Base-by-base conservation (phyloP, 208 protist species). In the Porcisia hertigi region DNA sequence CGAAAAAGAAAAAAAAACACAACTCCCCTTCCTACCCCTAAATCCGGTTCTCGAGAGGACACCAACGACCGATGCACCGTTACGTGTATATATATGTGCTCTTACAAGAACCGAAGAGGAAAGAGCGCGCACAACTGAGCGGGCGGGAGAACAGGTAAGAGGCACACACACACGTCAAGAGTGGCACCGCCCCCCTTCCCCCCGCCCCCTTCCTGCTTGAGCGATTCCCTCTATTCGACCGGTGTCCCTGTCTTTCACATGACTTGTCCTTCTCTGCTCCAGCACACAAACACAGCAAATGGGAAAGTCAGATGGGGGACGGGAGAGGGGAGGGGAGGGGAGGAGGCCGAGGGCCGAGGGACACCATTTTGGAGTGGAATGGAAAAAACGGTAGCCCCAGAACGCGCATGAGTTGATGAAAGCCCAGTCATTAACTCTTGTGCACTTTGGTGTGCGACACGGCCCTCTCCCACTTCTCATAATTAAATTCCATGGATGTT, bases 1-100 rank as follows among this genome's bases (percentile, higher is more conserved):
- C 62, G 30, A 65, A 73, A 54, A 64, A 65, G 59, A 79, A 79
- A 49, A 16, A 75, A 63, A 4, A 62, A 73, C 14, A 60, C 57
- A 54, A 45, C 52, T 30, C 30, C 30, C 30, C 30, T 30, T 30
- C 30, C 30, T 30, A 30, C 30, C 30, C 30, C 30, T 30, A 30
- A 30, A 30, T 30, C 30, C 30, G 30, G 30, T 30, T 30, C 30
- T 30, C 30, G 30, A 30, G 30, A 30, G 30, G 30, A 30, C 64
- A 70, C 57, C 23, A 60, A 23, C 23, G 14, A 23, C 25, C 57
- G 20, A 23, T 12, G 14, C 57, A 23, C 4, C 57, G 7, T 60
- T 52, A 52, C 47, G 47, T 12, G 11, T 5, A 52, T 52, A 52
- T 52, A 12, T 52, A 30, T 30, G 30, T 30, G 30, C 30, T 30